Evolutionary conservation across 345 rosid species (phyloP), one percentile per base, ranked within the genome.

Genomic region (Syzygium aromaticum): DNA sequence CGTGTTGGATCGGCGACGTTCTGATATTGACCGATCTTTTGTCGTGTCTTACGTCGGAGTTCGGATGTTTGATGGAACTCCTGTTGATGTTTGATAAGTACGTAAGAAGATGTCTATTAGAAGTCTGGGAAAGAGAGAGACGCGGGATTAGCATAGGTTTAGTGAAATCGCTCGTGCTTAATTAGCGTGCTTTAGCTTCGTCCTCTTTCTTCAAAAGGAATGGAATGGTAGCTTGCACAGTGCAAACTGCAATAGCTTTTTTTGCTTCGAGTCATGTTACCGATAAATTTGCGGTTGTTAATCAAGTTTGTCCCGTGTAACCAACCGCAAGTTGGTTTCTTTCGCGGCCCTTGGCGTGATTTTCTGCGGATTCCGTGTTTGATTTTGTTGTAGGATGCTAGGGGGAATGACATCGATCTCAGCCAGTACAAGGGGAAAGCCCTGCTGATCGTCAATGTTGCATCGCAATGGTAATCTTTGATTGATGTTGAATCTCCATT

Each of bases 401-500:
- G 85, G 77, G 98, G 95, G 85, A 93, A 92, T 54, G 97, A 91
- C 86, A 95, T 96, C 51, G 94, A 92, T 88, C 96, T 97, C 49
- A 89, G 95, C 86, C 89, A 54, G 73, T 95, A 95, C 92, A 98
- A 92, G 91, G 99, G 95, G 59, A 98, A 96, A 92, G 98, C 91
- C 54, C 99, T 98, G 85, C 84, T 96, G 89, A 92, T 98, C 84
- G 98, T 98, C 92, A 98, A 98, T 92, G 99, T 96, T 90, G 99
- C 99, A 88, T 98, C 99, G 8, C 95, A 95, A 80, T 98, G 98
- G 98, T 96, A 89, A 54, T 25, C 3, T 54, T 38, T 38, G 54
- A 49, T 40, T 46, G 82, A 40, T 51, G 8, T 43, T 63, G 23
- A 7, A 11, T 28, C 38, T 59, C 57, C 43, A 9, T 56, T 85